Evolutionary conservation across 208 protist species (phyloP).

Genomic region (Zelonia costaricensis): DNA sequence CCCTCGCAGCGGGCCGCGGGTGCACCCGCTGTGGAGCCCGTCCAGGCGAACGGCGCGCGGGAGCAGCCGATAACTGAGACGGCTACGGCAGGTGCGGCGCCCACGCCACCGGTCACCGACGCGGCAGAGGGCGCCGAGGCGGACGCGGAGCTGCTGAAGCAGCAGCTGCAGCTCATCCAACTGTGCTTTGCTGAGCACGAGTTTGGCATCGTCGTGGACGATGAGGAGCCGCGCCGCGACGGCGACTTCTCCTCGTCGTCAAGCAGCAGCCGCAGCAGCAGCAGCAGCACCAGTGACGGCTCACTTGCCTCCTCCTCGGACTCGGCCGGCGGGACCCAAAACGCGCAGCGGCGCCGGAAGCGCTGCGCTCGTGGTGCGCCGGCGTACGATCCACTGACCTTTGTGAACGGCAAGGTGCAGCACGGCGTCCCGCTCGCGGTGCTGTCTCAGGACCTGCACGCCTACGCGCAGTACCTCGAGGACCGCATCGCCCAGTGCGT

Average conservation of each 20-base stretch:
- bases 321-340: neutral
- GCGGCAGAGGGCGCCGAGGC: neutral
- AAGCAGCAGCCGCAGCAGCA: too few species aligned
- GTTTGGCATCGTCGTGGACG: conserved; percentile 72
- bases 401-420: conserved; percentile 72
- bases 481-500: conserved; percentile 71
- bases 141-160: conserved; percentile 30
- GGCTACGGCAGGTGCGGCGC: too few species aligned
- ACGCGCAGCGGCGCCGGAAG: neutral
- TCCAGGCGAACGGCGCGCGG: too few species aligned
- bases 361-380: neutral
- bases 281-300: too few species aligned
- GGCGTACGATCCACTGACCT: conserved; percentile 60
- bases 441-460: conserved; percentile 68
- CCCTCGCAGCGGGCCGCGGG: too few species aligned
- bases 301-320: neutral
- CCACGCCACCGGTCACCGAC: neutral
- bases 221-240: conserved; percentile 5
- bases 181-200: conserved; percentile 88
- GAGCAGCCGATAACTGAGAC: too few species aligned
- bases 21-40: too few species aligned
- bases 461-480: conserved; percentile 54
- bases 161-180: conserved; percentile 82
- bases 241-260: conserved; percentile 5
- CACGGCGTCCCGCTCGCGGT: conserved; percentile 69